Percentiles rank a stretch among this genome's conserved stretches.
These are phyloP conservation scores for Mucor saturninus DNA, from an alignment of 371 early-diverging fungal genomes.

Conservation along the genomic window DNA sequence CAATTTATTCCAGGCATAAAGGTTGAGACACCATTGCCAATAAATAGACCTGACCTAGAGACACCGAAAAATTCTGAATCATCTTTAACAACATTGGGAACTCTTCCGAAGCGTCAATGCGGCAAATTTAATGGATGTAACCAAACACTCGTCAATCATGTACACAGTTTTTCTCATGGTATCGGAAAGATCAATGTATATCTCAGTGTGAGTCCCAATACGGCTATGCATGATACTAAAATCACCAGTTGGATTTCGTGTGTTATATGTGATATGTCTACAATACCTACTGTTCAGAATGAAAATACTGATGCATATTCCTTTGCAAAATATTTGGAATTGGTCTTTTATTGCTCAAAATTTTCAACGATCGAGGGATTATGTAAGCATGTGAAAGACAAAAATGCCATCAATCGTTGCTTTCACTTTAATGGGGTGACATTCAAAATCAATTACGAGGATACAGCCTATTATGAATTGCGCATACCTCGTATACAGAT, in stretches of 20 bases:
- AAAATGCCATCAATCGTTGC: constrained; percentile 30
- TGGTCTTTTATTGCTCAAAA: constrained; percentile 56
- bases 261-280: constrained; percentile 46
- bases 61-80: constrained; percentile 7
- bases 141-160: constrained; percentile 54
- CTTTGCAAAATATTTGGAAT: constrained; percentile 69
- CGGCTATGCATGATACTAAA: constrained; percentile 29
- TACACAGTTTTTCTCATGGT: constrained; percentile 63
- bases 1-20: constrained; percentile 18
- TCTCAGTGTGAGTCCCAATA: constrained; percentile 9
- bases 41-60: neutral
- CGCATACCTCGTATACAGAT: constrained; percentile 64
- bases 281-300: constrained; percentile 42
- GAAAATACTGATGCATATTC: constrained; percentile 53
- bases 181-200: constrained; percentile 52
- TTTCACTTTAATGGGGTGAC: constrained; percentile 47
- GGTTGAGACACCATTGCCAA: neutral
- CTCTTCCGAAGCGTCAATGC: constrained; percentile 12
- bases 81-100: constrained; percentile 1
- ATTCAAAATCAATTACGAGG: constrained; percentile 59
- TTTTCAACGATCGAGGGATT: constrained; percentile 44
- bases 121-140: constrained; percentile 44
- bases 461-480: constrained; percentile 61
- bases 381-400: constrained; percentile 41
- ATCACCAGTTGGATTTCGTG: constrained; percentile 53